Conservation (phyloP, 345 rosid genomes). For the Murraya koenigii region DNA sequence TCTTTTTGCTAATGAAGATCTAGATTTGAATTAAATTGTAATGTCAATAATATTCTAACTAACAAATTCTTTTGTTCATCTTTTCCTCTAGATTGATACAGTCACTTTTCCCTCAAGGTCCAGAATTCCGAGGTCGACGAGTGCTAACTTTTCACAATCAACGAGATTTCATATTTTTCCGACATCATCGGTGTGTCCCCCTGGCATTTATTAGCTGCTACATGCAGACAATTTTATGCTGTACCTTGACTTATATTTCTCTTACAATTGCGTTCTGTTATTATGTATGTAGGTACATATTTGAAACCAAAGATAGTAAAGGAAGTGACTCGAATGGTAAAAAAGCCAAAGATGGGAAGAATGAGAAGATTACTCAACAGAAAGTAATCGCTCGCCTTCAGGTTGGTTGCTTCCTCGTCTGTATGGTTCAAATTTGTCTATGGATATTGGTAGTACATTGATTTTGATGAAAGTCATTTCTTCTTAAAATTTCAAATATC, state of each 20-base stretch:
- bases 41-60: neutral
- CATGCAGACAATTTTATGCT: neutral
- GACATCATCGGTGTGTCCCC: slow-evolving; percentile 78
- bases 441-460: neutral
- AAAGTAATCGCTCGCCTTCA: slow-evolving; percentile 80
- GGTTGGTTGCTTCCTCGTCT: slow-evolving; percentile 33
- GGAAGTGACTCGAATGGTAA: slow-evolving; percentile 41
- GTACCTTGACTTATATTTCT: neutral
- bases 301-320: slow-evolving; percentile 70
- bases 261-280: neutral
- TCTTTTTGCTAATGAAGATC: neutral
- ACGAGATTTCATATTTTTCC: slow-evolving; percentile 87
- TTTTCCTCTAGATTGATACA: slow-evolving; percentile 54
- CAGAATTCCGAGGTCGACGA: slow-evolving; percentile 80
- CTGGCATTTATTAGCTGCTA: neutral
- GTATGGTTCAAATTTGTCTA: neutral
- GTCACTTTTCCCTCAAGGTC: slow-evolving; percentile 83
- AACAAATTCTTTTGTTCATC: neutral
- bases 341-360: slow-evolving; percentile 44
- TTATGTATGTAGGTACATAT: slow-evolving; percentile 58
- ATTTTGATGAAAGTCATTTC: neutral
- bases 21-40: neutral
- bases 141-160: slow-evolving; percentile 97
- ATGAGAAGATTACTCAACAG: slow-evolving; percentile 35
- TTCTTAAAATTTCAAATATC: neutral